A percentile compares a stretch with the other conserved stretches of the same genome.
Evolutionary conservation across 306 rosid species (phyloP).

Genomic region (Coriaria nepalensis): DNA sequence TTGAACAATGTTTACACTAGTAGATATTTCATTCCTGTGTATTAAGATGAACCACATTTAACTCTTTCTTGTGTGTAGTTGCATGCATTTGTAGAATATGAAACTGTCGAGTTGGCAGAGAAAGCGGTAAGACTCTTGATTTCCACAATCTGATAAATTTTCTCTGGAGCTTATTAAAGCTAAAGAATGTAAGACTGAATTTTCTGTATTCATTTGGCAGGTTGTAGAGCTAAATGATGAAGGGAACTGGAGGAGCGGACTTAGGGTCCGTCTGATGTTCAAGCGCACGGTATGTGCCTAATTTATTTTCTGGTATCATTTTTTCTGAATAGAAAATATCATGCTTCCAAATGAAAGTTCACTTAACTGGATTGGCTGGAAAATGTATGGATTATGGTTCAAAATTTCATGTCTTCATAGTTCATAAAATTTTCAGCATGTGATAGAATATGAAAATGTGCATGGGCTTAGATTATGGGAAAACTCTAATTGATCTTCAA

Average conservation of each 20-base stretch:
- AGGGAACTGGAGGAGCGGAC: conserved; percentile 91
- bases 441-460: too few relatives aligned
- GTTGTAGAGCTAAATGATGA: conserved; percentile 79
- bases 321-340: too few relatives aligned
- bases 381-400: too few relatives aligned
- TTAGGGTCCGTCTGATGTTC: conserved; percentile 75
- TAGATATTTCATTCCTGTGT: too few relatives aligned
- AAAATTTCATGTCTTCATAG: too few relatives aligned
- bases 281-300: conserved; percentile 39
- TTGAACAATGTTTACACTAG: too few relatives aligned
- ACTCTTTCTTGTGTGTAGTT: conserved; percentile 40
- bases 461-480: too few relatives aligned
- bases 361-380: too few relatives aligned
- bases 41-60: neutral
- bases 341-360: too few relatives aligned
- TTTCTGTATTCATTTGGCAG: conserved; percentile 28
- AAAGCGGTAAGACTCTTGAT: conserved; percentile 59
- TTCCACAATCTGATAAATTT: conserved; percentile 7
- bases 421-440: too few relatives aligned
- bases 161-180: too few relatives aligned
- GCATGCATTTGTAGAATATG: conserved; percentile 98
- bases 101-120: conserved; percentile 86
- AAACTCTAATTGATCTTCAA: too few relatives aligned
- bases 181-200: neutral
- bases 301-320: neutral